Evolutionary conservation across 2,329 filamentous ascomycete species (phyloP), one percentile per base, ranked within the genome.

Genomic region (Didymella exigua): DNA sequence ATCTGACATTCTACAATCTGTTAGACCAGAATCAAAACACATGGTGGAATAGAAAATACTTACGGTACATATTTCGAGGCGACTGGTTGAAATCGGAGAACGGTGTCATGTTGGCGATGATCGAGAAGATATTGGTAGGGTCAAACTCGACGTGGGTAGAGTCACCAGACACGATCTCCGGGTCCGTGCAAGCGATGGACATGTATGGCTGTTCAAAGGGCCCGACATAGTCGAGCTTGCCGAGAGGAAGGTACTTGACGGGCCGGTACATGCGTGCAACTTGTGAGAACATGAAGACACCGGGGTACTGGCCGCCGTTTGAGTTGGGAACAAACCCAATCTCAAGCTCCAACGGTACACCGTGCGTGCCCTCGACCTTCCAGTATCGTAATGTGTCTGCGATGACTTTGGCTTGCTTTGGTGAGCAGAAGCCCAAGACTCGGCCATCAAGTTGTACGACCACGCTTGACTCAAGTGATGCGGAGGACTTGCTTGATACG

Each of bases 41-140:
- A 41, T 5, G n/a, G 8, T 5, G 13, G 14, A 3, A 21, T 9
- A 24, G 30, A n/a, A n/a, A n/a, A 38, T 13, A 38, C 36, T 38
- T 38, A 38, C 36, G 36, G 21, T 98, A 99, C 93, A 98, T 98
- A 78, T 99, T 99, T 84, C 95, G 84, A 1, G 95, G 95, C 13
- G 93, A 97, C 76, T 99, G 95, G 78, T 99, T 99, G 79, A 96
- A 96, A 74, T 99, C 91, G 41, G 93, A 97, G 78, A 99, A 99
- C 3, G 95, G 95, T 0, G 95, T 99, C 89, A 97, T 96, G 78
- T 98, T 98, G 68, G 95, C 95, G 46, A 99, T 84, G 62, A 99
- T 98, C 7, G 93, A 98, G 23, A 99, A 85, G 62, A 99, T 98
- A 76, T 98, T 95, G 27, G 95, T 99, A 1, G 95, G 93, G 54